Evolutionary conservation across 495 filamentous ascomycete species (phyloP), one percentile per base, ranked within the genome.

Genomic region (Hyaloscypha finlandica): DNA sequence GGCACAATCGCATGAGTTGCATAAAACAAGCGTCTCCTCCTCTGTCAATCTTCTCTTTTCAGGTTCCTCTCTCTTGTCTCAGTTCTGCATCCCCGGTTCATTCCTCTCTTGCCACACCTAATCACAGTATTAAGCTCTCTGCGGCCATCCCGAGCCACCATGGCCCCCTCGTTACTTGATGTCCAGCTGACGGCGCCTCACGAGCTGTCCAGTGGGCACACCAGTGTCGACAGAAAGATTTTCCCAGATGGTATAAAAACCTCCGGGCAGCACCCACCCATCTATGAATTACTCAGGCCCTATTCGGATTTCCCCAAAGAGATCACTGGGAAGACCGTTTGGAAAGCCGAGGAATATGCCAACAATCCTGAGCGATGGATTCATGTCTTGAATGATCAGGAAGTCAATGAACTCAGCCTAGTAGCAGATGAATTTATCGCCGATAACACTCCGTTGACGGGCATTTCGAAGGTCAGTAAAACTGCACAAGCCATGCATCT

Each of bases 221-320:
- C 58, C 11, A 54, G 8, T 54, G 68, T 73, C 6, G 73, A 74
- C 42, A 67, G 39, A 53, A 72, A 70, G 52, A 75, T 81, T 63
- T 83, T 81, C 73, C 80, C 79, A 16, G 80, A 83, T 59, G 79
- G 80, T 48, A 80, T 83, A 68, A 79, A 88, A 73, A 93, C 91
- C 25, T 91, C 89, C 4, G 93, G 93, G 54, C 93, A 97, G 76
- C 90, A 93, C 65, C 82, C 87, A 4, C 93, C 93, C 3, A 74
- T 92, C 9, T 90, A 88, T 74, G 81, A 88, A 25, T 74, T 81
- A 51, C 76, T 97, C 14, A 80, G 78, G 35, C 86, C 90, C 0
- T 97, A 93, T 74, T 79, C 82, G 2, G 81, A 83, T 31, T 96
- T 95, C 73, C 92, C 93, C 20, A 86, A 88, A 58, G 77, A 86